Conservation (phyloP, 345 rosid species). For the Laguncularia racemosa region DNA sequence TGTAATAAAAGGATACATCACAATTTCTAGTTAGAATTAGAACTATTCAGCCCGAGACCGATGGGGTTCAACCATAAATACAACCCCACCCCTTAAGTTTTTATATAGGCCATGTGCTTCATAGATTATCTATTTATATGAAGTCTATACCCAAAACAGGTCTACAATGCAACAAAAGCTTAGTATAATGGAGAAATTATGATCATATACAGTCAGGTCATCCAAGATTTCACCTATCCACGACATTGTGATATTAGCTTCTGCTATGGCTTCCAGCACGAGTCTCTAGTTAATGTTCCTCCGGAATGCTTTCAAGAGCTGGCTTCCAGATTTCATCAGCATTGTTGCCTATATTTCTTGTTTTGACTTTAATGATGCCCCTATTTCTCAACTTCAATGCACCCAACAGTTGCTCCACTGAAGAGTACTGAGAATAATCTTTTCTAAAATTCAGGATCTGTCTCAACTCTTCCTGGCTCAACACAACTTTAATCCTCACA, state of each 20-base stretch:
- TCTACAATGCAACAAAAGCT: no score
- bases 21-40: background rate
- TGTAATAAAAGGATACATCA: background rate
- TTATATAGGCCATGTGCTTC: no score
- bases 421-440: constrained; percentile 16
- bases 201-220: no score
- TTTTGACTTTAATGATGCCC: constrained; percentile 4
- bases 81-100: no score
- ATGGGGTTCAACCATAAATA: no score
- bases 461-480: constrained; percentile 57
- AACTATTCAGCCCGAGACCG: no score
- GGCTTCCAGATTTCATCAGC: constrained; percentile 37
- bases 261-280: background rate
- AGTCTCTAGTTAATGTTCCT: constrained; percentile 18
- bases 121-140: no score
- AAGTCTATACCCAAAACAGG: no score
- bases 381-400: constrained; percentile 35
- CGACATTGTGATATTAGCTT: no score
- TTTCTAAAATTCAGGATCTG: constrained; percentile 29
- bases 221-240: no score
- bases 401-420: constrained; percentile 37
- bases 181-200: no score
- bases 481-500: constrained; percentile 48
- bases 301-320: constrained; percentile 55
- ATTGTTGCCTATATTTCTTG: background rate